Conservation (phyloP, 371 early-diverging fungal species). For the Lichtheimia hyalospora region DNA sequence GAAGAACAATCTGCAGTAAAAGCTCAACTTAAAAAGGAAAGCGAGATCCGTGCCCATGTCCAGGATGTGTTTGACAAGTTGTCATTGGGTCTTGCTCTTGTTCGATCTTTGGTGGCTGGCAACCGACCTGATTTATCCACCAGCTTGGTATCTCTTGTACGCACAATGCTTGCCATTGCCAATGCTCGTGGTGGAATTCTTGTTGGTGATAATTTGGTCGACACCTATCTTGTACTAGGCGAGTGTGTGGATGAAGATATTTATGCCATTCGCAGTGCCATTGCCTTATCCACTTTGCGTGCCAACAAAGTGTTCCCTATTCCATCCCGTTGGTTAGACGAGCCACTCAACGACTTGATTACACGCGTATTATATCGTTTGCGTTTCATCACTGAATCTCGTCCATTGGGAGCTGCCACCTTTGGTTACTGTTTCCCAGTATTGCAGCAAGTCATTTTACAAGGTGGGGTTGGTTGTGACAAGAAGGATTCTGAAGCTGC, state of each 20-base stretch:
- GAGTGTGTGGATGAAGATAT: constrained; percentile 50
- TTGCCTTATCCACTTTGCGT: constrained; percentile 74
- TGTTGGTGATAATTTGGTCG: constrained; percentile 56
- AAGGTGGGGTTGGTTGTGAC: constrained; percentile 65
- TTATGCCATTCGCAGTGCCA: constrained; percentile 44
- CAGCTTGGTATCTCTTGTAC: constrained; percentile 48
- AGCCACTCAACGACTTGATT: constrained; percentile 64
- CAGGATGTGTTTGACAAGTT: constrained; percentile 52
- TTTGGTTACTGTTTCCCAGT: constrained; percentile 87
- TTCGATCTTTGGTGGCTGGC: constrained; percentile 66
- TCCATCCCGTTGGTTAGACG: constrained; percentile 71
- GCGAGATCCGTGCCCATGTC: constrained; percentile 68
- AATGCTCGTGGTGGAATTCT: constrained; percentile 56
- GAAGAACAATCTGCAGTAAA: constrained; percentile 82
- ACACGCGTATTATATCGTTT: constrained; percentile 75
- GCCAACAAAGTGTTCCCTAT: constrained; percentile 61
- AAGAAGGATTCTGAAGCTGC: constrained; percentile 49
- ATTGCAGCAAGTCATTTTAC: constrained; percentile 66
- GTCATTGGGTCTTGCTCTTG: constrained; percentile 61
- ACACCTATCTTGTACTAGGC: constrained; percentile 59
- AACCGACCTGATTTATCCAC: constrained; percentile 47
- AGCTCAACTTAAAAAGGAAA: constrained; percentile 76
- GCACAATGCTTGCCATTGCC: constrained; percentile 50
- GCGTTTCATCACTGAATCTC: constrained; percentile 65
- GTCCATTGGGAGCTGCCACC: constrained; percentile 68